phyloP scores from a whole-genome alignment of 306 rosid species.

The Cucurbita ficifolia region DNA sequence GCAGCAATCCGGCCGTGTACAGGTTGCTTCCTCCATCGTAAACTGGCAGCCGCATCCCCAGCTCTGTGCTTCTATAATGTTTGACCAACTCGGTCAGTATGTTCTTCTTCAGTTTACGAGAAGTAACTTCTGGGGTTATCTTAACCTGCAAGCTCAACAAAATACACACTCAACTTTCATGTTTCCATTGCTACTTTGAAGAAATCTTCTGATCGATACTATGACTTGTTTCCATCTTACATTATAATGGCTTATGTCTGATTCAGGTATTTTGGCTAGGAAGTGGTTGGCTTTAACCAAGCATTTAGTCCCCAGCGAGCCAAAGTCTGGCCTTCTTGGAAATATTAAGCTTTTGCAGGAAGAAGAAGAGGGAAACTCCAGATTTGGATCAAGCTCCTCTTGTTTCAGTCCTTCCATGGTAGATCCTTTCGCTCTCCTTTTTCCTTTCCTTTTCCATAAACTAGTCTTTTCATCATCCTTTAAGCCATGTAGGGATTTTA shows the following conservation, averaged over 20 bases:
- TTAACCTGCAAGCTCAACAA: slow-evolving; percentile 41
- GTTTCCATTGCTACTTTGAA: not conserved
- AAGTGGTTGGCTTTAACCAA: slow-evolving; percentile 47
- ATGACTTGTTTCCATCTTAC: not conserved
- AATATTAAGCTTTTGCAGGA: not conserved
- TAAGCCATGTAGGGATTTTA: not conserved
- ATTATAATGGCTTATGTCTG: slow-evolving; percentile 37
- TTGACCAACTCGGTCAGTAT: slow-evolving; percentile 64
- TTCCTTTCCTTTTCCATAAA: not conserved
- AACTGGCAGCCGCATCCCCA: slow-evolving; percentile 85
- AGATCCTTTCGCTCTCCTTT: not conserved
- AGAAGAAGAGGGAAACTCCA: slow-evolving; percentile 1
- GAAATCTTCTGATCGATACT: not conserved
- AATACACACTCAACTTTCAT: not conserved
- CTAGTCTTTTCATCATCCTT: not conserved
- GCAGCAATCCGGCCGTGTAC: slow-evolving; percentile 88
- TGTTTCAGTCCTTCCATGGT: not conserved
- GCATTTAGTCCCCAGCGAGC: slow-evolving; percentile 29
- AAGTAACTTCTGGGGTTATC: slow-evolving; percentile 74
- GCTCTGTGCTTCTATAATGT: slow-evolving; percentile 52
- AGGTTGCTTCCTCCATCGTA: slow-evolving; percentile 93
- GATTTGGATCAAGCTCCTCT: not conserved
- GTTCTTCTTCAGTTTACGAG: slow-evolving; percentile 76
- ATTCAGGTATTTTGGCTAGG: slow-evolving; percentile 37
- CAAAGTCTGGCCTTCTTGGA: not conserved